Conservation (phyloP, 2,329 filamentous ascomycete genomes). For the Neurospora crassa region DNA sequence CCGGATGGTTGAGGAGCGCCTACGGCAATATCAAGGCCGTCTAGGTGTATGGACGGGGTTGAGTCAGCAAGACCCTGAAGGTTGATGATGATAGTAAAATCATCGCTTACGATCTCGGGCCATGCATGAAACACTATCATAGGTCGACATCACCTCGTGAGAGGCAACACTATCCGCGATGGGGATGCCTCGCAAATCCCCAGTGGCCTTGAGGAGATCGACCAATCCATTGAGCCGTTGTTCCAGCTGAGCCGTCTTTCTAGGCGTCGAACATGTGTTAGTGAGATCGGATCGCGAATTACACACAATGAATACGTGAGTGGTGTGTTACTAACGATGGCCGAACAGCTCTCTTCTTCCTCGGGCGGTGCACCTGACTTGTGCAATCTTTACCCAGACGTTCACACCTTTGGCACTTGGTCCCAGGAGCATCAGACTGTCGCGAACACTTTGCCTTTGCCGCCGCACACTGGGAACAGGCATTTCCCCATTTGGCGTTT, state of each 20-base stretch:
- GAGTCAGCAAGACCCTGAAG: not conserved
- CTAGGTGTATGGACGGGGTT: not conserved
- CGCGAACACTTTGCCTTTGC: constrained; percentile 14
- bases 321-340: not conserved
- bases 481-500: constrained; percentile 11
- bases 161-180: not conserved
- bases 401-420: constrained; percentile 11
- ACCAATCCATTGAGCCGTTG: not conserved
- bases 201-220: not conserved
- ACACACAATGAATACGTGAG: not conserved
- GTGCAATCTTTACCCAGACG: not conserved
- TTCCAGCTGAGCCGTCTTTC: not conserved
- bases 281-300: not conserved
- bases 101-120: not conserved
- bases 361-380: not conserved
- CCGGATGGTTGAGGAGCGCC: not conserved
- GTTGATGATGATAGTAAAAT: not conserved
- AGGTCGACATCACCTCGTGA: not conserved
- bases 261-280: not conserved
- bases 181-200: not conserved
- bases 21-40: not conserved
- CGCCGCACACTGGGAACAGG: constrained; percentile 12
- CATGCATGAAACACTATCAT: not conserved
- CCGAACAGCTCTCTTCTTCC: not conserved
- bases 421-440: constrained; percentile 1